Conservation (phyloP, 1,284 basidiomycete genomes). For the Ustilago xerochloae region DNA sequence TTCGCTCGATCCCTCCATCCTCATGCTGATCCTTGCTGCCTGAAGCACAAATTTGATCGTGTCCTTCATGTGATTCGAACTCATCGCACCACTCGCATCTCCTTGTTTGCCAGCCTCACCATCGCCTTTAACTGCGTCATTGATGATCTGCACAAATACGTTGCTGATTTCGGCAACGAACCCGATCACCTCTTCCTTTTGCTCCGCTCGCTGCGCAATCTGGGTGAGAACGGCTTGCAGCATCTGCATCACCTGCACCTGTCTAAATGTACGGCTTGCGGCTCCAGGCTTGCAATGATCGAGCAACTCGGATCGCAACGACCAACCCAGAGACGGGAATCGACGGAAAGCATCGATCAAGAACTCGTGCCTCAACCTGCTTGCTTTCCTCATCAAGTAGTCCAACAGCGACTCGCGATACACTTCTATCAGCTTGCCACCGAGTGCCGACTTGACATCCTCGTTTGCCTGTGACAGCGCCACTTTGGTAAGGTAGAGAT, state of each 20-base stretch:
- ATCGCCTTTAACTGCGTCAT: conserved; percentile 73
- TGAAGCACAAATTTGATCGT: conserved; percentile 79
- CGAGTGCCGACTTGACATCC: conserved; percentile 20
- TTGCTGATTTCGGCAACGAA: conserved; percentile 74
- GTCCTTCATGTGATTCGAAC: conserved; percentile 80
- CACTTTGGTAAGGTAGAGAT: conserved; percentile 76
- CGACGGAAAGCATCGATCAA: conserved; percentile 82
- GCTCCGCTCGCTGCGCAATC: conserved; percentile 68
- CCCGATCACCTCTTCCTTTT: conserved; percentile 70
- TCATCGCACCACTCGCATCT: conserved; percentile 70
- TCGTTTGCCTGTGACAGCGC: conserved; percentile 22
- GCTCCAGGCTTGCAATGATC: conserved; percentile 68
- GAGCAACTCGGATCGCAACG: conserved; percentile 75
- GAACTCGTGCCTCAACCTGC: conserved; percentile 79
- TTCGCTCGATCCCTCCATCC: conserved; percentile 56
- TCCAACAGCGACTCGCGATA: conserved; percentile 81
- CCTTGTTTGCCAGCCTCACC: conserved; percentile 73
- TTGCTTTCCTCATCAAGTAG: conserved; percentile 84
- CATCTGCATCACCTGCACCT: conserved; percentile 78
- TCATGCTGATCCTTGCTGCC: conserved; percentile 76
- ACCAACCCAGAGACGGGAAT: conserved; percentile 78
- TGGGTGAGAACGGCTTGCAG: conserved; percentile 77
- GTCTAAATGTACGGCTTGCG: conserved; percentile 51
- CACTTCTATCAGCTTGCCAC: conserved; percentile 70
- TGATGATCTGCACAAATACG: conserved; percentile 73